Conservation (phyloP, 331 rosid species). For the Rhamnella rubrinervis region DNA sequence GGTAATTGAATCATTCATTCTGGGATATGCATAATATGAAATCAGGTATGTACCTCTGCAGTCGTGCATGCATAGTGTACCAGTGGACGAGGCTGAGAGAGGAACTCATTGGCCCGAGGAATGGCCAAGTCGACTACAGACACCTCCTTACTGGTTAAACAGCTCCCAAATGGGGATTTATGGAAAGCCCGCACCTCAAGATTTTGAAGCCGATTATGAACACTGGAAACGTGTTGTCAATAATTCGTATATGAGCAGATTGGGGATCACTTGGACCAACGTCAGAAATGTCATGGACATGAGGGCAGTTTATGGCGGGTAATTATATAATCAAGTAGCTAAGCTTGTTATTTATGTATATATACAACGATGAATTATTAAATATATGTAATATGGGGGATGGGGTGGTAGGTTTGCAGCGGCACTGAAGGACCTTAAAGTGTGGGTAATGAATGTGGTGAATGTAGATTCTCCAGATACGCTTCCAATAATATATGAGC, state of each 20-base stretch:
- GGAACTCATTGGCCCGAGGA: slow-evolving; percentile 71
- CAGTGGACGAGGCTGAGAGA: slow-evolving; percentile 47
- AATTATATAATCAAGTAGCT: background rate
- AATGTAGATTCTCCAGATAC: slow-evolving; percentile 80
- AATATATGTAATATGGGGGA: background rate
- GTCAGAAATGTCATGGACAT: slow-evolving; percentile 92
- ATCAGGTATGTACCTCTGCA: slow-evolving; percentile 85
- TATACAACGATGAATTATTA: too few species aligned
- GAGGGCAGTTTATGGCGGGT: slow-evolving; percentile 97
- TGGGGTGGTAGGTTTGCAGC: slow-evolving; percentile 74
- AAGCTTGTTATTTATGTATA: background rate
- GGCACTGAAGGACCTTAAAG: slow-evolving; percentile 63
- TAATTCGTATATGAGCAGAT: slow-evolving; percentile 50
- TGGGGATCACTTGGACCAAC: slow-evolving; percentile 71
- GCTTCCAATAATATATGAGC: slow-evolving; percentile 82
- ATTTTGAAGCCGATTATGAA: slow-evolving; percentile 63
- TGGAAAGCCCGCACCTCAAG: slow-evolving; percentile 85
- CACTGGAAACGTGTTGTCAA: slow-evolving; percentile 75
- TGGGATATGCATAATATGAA: background rate
- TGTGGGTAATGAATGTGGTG: slow-evolving; percentile 95
- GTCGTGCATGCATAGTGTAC: slow-evolving; percentile 74
- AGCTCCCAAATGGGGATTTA: slow-evolving; percentile 74
- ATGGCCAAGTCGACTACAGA: slow-evolving; percentile 70
- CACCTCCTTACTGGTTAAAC: slow-evolving; percentile 81
- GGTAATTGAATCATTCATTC: too few species aligned